These are phyloP conservation scores for Seiridium unicorne DNA, from an alignment of 2,329 filamentous ascomycete genomes.

Conservation along the genomic window DNA sequence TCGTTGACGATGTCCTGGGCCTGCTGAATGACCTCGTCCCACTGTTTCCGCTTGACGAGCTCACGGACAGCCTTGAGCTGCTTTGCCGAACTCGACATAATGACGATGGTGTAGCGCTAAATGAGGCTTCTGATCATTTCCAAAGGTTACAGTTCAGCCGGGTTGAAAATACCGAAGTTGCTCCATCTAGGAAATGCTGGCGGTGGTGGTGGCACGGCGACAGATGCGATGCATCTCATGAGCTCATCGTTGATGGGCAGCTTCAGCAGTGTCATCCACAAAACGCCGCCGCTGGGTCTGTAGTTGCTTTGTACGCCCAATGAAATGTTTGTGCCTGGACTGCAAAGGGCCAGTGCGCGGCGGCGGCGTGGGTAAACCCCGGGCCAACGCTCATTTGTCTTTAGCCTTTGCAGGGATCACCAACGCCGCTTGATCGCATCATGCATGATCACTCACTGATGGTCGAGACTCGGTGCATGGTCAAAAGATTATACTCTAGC, in stretches of 20 bases:
- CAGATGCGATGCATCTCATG: background rate
- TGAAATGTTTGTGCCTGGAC: background rate
- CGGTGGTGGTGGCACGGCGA: background rate
- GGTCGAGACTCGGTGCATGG: too few relatives aligned
- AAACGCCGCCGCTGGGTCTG: background rate
- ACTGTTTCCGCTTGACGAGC: conserved; percentile 75
- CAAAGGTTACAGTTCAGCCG: background rate
- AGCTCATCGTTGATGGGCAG: background rate
- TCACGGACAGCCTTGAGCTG: conserved; percentile 75
- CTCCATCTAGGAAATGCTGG: conserved; percentile 1
- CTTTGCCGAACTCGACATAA: conserved; percentile 56
- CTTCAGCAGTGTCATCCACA: background rate
- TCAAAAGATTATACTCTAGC: too few relatives aligned
- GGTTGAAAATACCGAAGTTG: conserved; percentile 2
- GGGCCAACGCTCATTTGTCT: background rate
- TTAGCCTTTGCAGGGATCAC: background rate
- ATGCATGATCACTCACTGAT: background rate
- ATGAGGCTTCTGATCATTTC: background rate
- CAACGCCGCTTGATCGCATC: background rate
- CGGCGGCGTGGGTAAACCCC: background rate
- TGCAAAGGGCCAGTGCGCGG: background rate
- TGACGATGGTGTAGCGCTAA: conserved; percentile 8
- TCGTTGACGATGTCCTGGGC: conserved; percentile 67
- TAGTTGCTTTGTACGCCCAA: background rate
- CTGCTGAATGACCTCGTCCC: conserved; percentile 70